These are phyloP conservation scores for Solanum hybrid DNA, from an alignment of 305 asterid genomes.

Conservation along the genomic window DNA sequence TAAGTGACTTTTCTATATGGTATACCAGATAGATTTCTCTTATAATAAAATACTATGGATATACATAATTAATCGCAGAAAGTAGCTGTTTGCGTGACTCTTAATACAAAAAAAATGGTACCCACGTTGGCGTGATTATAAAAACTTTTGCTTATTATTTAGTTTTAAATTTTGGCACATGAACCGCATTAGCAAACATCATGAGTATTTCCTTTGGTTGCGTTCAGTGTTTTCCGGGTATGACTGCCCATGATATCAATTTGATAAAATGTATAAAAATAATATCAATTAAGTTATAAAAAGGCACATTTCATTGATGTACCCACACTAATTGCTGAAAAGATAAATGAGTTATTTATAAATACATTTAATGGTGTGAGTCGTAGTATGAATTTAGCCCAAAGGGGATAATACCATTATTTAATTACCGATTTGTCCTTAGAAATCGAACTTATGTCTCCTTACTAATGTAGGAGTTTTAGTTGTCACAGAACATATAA, in stretches of 20 bases:
- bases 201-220: background rate
- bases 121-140: background rate
- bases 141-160: background rate
- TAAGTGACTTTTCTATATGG: background rate
- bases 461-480: background rate
- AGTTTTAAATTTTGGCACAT: background rate
- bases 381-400: background rate
- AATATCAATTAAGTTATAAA: background rate
- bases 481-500: background rate
- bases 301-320: background rate
- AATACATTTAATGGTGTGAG: background rate
- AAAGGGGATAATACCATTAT: background rate
- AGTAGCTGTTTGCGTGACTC: background rate
- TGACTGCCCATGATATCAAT: background rate
- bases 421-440: background rate
- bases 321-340: background rate
- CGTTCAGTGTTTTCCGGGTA: background rate
- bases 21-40: background rate
- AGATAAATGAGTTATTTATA: background rate
- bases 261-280: background rate
- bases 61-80: background rate
- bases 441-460: background rate
- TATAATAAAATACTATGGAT: background rate
- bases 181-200: background rate
- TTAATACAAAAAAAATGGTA: background rate